Conservation (phyloP, 2,329 filamentous ascomycete species). For the Diaporthe ilicicola region DNA sequence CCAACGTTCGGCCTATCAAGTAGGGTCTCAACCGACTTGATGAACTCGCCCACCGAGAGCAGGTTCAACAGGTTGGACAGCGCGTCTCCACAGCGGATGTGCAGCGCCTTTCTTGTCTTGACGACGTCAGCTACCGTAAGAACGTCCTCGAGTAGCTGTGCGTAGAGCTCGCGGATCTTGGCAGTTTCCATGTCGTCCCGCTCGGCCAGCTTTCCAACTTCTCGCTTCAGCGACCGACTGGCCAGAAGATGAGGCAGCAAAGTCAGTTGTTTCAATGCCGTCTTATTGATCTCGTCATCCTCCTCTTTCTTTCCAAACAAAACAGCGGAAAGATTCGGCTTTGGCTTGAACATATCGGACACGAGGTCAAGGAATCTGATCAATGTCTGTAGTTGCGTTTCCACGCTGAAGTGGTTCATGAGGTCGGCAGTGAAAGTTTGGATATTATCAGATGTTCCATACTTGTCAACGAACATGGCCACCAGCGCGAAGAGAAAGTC, state of each 20-base stretch:
- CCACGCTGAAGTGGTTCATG: conserved; percentile 74
- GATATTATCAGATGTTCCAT: conserved; percentile 78
- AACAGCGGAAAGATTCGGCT: conserved; percentile 75
- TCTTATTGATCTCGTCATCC: conserved; percentile 57
- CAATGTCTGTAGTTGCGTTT: conserved; percentile 80
- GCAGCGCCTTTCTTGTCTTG: conserved; percentile 63
- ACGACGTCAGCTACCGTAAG: conserved; percentile 72
- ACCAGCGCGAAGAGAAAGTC: conserved; percentile 90
- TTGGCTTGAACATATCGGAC: conserved; percentile 77
- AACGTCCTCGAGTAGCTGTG: conserved; percentile 71
- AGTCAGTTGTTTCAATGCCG: conserved; percentile 63
- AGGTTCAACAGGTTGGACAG: conserved; percentile 84
- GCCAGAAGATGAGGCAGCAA: conserved; percentile 66
- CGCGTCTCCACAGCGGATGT: conserved; percentile 71
- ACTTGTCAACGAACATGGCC: conserved; percentile 90
- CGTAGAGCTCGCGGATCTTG: conserved; percentile 75
- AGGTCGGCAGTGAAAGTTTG: conserved; percentile 80
- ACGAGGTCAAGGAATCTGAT: conserved; percentile 80
- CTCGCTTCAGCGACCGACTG: conserved; percentile 63
- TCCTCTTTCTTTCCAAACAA: conserved; percentile 69
- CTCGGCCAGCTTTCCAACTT: conserved; percentile 65
- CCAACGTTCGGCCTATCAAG: conserved; percentile 79
- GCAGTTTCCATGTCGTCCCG: conserved; percentile 71
- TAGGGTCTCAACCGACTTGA: conserved; percentile 85
- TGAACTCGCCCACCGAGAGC: conserved; percentile 86